Evolutionary conservation across 1,139 yeast species (phyloP), one percentile per base, ranked within the genome.

Genomic region (Meyerozyma elateridarum): DNA sequence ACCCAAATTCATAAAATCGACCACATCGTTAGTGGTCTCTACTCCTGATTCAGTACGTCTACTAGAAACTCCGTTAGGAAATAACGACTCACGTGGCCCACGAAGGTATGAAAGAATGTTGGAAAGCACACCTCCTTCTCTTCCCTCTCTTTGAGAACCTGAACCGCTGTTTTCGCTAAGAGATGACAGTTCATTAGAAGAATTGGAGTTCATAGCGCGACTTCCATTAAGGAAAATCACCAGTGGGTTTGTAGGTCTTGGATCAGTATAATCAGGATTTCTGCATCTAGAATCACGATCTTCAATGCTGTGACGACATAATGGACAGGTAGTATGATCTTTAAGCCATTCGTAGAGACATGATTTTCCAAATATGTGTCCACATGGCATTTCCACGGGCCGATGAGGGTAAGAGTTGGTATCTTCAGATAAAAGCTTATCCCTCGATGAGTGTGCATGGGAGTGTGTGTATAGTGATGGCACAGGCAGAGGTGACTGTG

Each of bases 291-390:
- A n/a, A n/a, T n/a, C n/a, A 2, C 35, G 27, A 4, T 38, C 45
- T 4, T 28, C 73, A 17, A 83, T 73, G 2, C 71, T 63, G 17
- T 61, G 61, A 37, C 96, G 73, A 50, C 96, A 87, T 34, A 85
- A 60, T 0, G 96, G 96, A 53, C 96, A 87, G 1, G 85, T 75
- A 20, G 75, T 65, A 37, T 81, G 76, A 29, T 68, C 62, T 38
- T 69, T 67, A 33, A 87, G 71, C 96, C 96, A 87, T 43, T 79
- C 82, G 39, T 64, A 69, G 25, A 85, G 60, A 58, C 96, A 87
- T 17, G 71, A 70, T 40, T 75, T 69, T 4, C 95, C 95, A 60
- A 85, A 85, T 1, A 75, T 49, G 50, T 85, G 95, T 7, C 77
- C 77, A 56, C 97, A 89, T 0, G 95, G 93, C 72, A 89, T 66